Percentiles rank a stretch among this genome's conserved stretches.
Evolutionary conservation across 768 basidiomycete genomes (phyloP).

Genomic region (Boletus patriciae): DNA sequence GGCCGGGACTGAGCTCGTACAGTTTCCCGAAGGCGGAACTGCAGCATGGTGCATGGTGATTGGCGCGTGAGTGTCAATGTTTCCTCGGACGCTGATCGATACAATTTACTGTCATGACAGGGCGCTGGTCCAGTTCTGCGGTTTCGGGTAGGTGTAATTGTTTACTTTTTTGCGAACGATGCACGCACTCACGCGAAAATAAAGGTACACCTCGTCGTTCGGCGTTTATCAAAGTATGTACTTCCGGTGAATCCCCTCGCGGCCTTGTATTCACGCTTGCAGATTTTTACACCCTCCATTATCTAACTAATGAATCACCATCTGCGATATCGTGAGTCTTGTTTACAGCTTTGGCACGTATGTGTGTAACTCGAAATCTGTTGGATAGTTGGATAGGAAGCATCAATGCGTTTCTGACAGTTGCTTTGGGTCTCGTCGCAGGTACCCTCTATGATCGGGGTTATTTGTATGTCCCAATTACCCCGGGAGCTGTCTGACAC

Average conservation of each 20-base stretch:
- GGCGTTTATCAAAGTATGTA: slow-evolving; percentile 43
- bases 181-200: not conserved
- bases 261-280: not conserved
- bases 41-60: slow-evolving; percentile 27
- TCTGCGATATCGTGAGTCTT: slow-evolving; percentile 39
- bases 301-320: slow-evolving; percentile 34
- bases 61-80: slow-evolving; percentile 20
- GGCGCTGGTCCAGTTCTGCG: slow-evolving; percentile 32
- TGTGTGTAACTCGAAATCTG: not conserved
- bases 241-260: not conserved
- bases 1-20: not conserved
- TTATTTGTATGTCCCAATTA: slow-evolving; percentile 39
- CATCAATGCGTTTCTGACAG: slow-evolving; percentile 41
- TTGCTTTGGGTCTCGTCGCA: slow-evolving; percentile 39
- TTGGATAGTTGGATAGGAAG: slow-evolving; percentile 46
- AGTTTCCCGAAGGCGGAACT: slow-evolving; percentile 31
- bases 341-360: not conserved
- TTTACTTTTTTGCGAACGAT: not conserved
- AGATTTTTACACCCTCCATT: slow-evolving; percentile 42
- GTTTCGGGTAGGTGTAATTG: slow-evolving; percentile 29
- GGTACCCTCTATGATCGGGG: slow-evolving; percentile 54
- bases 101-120: slow-evolving; percentile 12
- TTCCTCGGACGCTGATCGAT: not conserved
- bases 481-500: not conserved
- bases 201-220: slow-evolving; percentile 37